phyloP scores from a whole-genome alignment of 1,139 yeast species.

The Meyerozyma elateridarum region DNA sequence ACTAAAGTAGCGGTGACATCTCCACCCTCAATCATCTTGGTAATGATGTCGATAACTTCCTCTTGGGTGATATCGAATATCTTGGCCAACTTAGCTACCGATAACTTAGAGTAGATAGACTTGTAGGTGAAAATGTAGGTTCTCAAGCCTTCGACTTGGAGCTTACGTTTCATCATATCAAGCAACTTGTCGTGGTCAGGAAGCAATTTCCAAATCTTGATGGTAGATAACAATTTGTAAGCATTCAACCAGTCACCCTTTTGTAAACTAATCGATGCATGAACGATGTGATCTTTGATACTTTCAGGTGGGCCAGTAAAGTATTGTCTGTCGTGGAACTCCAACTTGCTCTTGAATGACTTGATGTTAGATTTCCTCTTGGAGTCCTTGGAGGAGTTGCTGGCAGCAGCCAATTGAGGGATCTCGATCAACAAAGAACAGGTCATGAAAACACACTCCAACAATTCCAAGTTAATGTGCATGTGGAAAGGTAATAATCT shows the following conservation, averaged over 20 bases:
- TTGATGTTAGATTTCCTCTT: constrained; percentile 68
- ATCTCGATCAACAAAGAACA: constrained; percentile 86
- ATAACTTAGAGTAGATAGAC: constrained; percentile 67
- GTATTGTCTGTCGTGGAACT: constrained; percentile 89
- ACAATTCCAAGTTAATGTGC: constrained; percentile 92
- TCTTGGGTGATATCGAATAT: constrained; percentile 60
- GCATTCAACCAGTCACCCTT: constrained; percentile 88
- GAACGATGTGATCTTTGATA: constrained; percentile 89
- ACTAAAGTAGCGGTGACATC: constrained; percentile 63
- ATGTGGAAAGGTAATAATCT: constrained; percentile 95
- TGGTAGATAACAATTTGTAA: constrained; percentile 62
- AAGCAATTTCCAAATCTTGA: constrained; percentile 87
- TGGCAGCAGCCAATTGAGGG: constrained; percentile 61
- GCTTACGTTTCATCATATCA: constrained; percentile 65
- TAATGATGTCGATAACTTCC: constrained; percentile 58
- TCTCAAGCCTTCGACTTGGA: constrained; percentile 86
- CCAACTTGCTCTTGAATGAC: constrained; percentile 88
- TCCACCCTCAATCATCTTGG: constrained; percentile 70
- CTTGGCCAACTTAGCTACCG: constrained; percentile 60
- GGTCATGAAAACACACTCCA: constrained; percentile 92
- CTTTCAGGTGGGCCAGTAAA: constrained; percentile 98
- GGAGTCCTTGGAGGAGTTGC: constrained; percentile 38
- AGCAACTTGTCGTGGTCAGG: constrained; percentile 65
- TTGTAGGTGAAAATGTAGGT: constrained; percentile 86
- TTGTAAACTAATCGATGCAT: constrained; percentile 86